phyloP scores from a whole-genome alignment of 2,329 filamentous ascomycete genomes.

The Apiospora arundinis region DNA sequence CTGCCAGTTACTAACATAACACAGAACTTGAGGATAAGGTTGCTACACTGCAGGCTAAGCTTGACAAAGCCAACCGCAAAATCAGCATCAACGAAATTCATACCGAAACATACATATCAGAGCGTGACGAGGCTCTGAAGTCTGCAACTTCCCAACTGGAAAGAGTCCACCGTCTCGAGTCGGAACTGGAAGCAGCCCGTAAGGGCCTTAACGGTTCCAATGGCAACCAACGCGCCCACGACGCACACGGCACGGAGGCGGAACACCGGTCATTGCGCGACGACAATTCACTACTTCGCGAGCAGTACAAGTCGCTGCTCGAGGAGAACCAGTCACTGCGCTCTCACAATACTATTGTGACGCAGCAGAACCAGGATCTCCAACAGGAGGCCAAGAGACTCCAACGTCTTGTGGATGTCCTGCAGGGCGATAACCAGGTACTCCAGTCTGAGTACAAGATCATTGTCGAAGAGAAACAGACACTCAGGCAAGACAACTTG shows the following conservation, averaged over 20 bases:
- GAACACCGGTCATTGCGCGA: conserved; percentile 50
- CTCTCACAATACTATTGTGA: conserved; percentile 47
- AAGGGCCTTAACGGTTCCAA: conserved; percentile 44
- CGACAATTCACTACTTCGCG: conserved; percentile 49
- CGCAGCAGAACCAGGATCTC: conserved; percentile 52
- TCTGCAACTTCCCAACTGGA: conserved; percentile 61
- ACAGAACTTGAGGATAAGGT: conserved; percentile 63
- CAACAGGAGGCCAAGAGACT: conserved; percentile 42
- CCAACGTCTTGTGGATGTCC: conserved; percentile 41
- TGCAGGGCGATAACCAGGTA: conserved; percentile 49
- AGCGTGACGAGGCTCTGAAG: conserved; percentile 69
- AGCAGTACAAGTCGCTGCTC: conserved; percentile 50
- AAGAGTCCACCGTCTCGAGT: conserved; percentile 54
- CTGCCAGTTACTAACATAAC: background rate
- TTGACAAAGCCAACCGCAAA: conserved; percentile 69
- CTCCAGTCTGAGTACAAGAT: conserved; percentile 42
- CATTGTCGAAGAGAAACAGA: conserved; percentile 46
- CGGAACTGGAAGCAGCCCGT: conserved; percentile 50
- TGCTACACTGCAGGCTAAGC: conserved; percentile 56
- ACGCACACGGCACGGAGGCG: conserved; percentile 44
- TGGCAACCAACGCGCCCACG: conserved; percentile 30
- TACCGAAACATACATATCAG: conserved; percentile 65
- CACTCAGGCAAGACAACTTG: conserved; percentile 57
- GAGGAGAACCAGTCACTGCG: conserved; percentile 54
- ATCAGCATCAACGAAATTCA: conserved; percentile 67